Evolutionary conservation across 257 asterid species (phyloP).

Genomic region (Cordia subcordata): DNA sequence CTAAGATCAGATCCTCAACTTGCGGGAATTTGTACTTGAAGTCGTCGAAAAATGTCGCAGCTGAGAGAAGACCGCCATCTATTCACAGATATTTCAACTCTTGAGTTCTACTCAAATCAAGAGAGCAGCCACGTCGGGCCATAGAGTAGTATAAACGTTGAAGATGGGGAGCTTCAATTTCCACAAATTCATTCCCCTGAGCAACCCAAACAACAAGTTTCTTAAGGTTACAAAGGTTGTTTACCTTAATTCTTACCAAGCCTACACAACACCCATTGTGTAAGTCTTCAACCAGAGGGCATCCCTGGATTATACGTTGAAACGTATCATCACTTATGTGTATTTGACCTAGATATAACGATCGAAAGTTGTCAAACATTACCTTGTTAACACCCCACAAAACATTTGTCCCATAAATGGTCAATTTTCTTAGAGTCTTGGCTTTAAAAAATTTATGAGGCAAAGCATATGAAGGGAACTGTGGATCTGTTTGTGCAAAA

Average conservation of each 20-base stretch:
- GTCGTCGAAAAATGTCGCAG: neutral
- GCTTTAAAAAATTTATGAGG: constrained; percentile 4
- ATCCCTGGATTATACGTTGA: constrained; percentile 6
- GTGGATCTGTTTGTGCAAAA: too few species aligned
- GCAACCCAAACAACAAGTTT: neutral
- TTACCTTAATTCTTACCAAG: neutral
- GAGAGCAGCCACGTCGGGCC: neutral
- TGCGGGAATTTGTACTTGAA: constrained; percentile 10
- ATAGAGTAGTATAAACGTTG: neutral
- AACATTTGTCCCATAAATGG: neutral
- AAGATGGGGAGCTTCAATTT: neutral
- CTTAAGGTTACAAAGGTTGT: neutral
- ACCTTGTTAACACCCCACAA: neutral
- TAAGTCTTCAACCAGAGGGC: constrained; percentile 17
- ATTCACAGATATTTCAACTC: neutral
- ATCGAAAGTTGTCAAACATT: neutral
- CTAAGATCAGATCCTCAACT: constrained; percentile 4
- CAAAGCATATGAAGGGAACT: neutral
- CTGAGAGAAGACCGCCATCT: neutral
- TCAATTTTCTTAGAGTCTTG: neutral
- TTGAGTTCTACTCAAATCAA: neutral
- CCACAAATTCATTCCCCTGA: neutral
- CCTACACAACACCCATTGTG: neutral
- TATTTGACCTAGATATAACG: neutral
- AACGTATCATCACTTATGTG: neutral